Evolutionary conservation across 371 early-diverging fungal species (phyloP), one percentile per base, ranked within the genome.

Genomic region (Haplosporangium sp.): DNA sequence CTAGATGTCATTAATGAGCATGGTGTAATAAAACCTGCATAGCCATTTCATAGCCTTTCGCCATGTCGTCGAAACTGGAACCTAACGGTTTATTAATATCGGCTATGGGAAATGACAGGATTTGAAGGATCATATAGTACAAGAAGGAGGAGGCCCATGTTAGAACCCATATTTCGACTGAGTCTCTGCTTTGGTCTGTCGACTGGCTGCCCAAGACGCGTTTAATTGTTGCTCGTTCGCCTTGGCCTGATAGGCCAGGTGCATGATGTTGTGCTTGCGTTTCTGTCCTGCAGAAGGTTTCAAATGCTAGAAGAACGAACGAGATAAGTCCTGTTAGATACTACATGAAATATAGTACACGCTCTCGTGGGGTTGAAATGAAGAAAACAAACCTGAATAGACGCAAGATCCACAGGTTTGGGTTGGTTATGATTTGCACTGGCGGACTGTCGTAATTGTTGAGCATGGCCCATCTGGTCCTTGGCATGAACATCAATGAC

Each of bases 211-310:
- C 83, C 87, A 89, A 43, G 84, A 83, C 59, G 92, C 93, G 37
- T 87, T 85, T 42, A 94, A 59, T 52, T 85, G 86, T 36, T 83
- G 82, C 67, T 90, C 90, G 67, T 87, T 89, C 23, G 85, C 87
- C 53, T 90, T 85, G 18, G 94, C 92, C 68, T 92, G 92, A 40
- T 88, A 86, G 14, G 92, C 93, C 54, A 94, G 72, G 18, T 90
- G 91, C 90, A 93, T 89, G 68, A 93, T 88, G 58, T 94, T 94
- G 83, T 93, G 91, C 66, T 88, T 92, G 46, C 87, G 88, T 73
- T 89, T 89, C 76, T 92, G 91, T 45, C 75, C 71, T 56, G 70
- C 64, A 41, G 45, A 69, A 53, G 79, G 79, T 42, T 69, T 82
- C 81, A 79, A 75, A 80, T 55, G 87, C 86, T 73, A 70, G n/a